phyloP scores from a whole-genome alignment of 2,329 filamentous ascomycete species.

The Alternaria incomplexa region DNA sequence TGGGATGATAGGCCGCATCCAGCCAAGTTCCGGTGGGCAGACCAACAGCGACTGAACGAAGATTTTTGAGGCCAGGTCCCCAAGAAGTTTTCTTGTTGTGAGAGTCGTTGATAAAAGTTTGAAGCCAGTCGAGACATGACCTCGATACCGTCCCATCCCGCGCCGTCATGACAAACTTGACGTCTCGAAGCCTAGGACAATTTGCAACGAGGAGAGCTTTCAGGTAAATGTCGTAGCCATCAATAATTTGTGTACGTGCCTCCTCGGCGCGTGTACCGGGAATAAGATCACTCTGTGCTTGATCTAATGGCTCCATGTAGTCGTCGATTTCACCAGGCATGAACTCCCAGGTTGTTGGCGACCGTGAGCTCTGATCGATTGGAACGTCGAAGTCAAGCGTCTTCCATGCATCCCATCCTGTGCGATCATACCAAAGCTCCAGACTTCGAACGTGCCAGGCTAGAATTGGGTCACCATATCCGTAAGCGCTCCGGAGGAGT shows the following conservation, averaged over 20 bases:
- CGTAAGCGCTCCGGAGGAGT: slow-evolving; percentile 14
- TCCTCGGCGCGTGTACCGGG: background rate
- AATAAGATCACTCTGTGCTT: background rate
- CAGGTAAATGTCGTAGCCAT: slow-evolving; percentile 13
- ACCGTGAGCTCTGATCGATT: background rate
- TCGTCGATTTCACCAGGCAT: slow-evolving; percentile 6
- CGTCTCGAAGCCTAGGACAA: slow-evolving; percentile 10
- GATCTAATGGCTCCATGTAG: slow-evolving; percentile 4
- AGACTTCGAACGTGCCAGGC: slow-evolving; percentile 20
- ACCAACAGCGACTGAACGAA: slow-evolving; percentile 8
- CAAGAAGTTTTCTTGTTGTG: slow-evolving; percentile 1
- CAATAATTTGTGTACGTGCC: slow-evolving; percentile 7
- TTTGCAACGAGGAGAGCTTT: slow-evolving; percentile 13
- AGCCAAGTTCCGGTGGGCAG: slow-evolving; percentile 14
- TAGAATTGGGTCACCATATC: slow-evolving; percentile 10
- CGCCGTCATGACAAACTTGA: slow-evolving; percentile 11
- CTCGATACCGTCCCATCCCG: background rate
- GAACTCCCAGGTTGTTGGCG: slow-evolving; percentile 2
- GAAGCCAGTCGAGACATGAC: slow-evolving; percentile 14
- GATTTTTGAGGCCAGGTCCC: slow-evolving; percentile 1
- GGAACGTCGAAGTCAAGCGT: slow-evolving; percentile 1
- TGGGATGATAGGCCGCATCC: background rate
- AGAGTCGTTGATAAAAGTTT: background rate
- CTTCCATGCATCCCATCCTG: slow-evolving; percentile 17
- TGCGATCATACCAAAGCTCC: slow-evolving; percentile 20